These are phyloP conservation scores for Cardamine occulta DNA, from an alignment of 345 rosid species.

Conservation along the genomic window DNA sequence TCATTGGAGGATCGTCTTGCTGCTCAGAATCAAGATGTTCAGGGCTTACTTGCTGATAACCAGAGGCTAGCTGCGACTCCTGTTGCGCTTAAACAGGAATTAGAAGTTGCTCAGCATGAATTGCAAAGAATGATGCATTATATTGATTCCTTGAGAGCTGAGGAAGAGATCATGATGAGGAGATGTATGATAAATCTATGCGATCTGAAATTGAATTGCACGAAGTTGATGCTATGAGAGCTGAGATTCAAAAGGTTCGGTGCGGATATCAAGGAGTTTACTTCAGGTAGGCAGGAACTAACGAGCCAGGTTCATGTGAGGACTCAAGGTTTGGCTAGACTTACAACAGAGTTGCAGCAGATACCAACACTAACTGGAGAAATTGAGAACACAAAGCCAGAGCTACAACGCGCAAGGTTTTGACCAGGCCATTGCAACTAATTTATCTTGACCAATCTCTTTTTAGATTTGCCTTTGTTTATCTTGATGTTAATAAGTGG, in stretches of 20 bases:
- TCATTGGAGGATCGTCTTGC: slow-evolving; percentile 81
- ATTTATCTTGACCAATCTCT: neutral
- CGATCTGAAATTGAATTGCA: slow-evolving; percentile 70
- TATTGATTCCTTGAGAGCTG: slow-evolving; percentile 66
- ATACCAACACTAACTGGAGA: slow-evolving; percentile 73
- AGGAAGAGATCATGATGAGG: slow-evolving; percentile 88
- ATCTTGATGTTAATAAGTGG: slow-evolving; percentile 6
- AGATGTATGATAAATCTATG: slow-evolving; percentile 77
- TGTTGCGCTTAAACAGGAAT: slow-evolving; percentile 90
- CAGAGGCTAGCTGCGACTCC: slow-evolving; percentile 89
- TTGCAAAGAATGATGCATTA: slow-evolving; percentile 67
- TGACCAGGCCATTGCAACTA: neutral
- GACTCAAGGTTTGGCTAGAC: slow-evolving; percentile 74
- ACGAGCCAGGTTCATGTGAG: slow-evolving; percentile 67
- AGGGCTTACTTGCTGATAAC: slow-evolving; percentile 82
- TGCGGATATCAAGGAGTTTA: slow-evolving; percentile 77
- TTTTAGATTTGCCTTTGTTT: neutral
- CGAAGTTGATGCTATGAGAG: slow-evolving; percentile 64
- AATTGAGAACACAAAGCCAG: slow-evolving; percentile 81
- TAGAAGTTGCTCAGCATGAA: slow-evolving; percentile 85
- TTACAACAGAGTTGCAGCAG: slow-evolving; percentile 72
- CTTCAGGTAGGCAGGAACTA: slow-evolving; percentile 67
- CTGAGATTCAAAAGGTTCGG: slow-evolving; percentile 68
- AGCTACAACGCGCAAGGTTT: slow-evolving; percentile 90
- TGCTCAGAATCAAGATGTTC: slow-evolving; percentile 87